Percentiles rank a stretch among this genome's conserved stretches.
Conservation (phyloP, 352 stramenopile genomes). For the Phytophthora multivora region DNA sequence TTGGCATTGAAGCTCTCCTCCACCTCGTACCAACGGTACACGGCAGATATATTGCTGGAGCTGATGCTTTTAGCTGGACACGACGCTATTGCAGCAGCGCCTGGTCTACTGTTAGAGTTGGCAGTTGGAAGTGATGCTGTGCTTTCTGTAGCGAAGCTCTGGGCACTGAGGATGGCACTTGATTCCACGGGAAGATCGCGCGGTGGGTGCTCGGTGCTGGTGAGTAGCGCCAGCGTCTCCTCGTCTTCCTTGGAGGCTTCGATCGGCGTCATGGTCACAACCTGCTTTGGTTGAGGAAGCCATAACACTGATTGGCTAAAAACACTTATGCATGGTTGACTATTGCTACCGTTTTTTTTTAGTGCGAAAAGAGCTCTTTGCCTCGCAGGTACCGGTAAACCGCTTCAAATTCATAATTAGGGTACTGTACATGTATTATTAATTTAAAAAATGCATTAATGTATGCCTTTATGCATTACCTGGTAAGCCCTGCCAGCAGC, state of each 20-base stretch:
- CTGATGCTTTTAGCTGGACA: background rate
- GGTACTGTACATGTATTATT: too few relatives aligned
- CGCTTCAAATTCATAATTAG: too few relatives aligned
- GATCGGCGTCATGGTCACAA: constrained; percentile 9
- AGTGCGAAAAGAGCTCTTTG: too few relatives aligned
- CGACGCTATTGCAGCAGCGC: background rate
- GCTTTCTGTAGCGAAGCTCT: background rate
- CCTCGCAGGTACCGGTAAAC: too few relatives aligned
- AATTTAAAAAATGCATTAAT: too few relatives aligned
- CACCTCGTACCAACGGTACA: constrained; percentile 84
- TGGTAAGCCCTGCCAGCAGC: too few relatives aligned
- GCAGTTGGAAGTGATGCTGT: background rate
- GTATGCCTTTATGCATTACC: too few relatives aligned
- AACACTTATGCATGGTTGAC: too few relatives aligned
- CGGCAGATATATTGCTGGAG: constrained; percentile 52
- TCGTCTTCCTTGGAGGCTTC: constrained; percentile 8
- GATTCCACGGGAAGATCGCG: background rate
- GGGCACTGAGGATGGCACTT: background rate
- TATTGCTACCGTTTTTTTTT: too few relatives aligned
- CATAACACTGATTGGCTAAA: background rate
- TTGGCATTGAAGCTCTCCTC: constrained; percentile 63
- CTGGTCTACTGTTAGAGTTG: background rate
- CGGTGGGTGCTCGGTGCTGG: background rate
- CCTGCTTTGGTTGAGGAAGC: background rate
- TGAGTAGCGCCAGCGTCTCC: constrained; percentile 3